These are phyloP conservation scores for Hippophae tibetana DNA, from an alignment of 306 rosid genomes.

Conservation along the genomic window DNA sequence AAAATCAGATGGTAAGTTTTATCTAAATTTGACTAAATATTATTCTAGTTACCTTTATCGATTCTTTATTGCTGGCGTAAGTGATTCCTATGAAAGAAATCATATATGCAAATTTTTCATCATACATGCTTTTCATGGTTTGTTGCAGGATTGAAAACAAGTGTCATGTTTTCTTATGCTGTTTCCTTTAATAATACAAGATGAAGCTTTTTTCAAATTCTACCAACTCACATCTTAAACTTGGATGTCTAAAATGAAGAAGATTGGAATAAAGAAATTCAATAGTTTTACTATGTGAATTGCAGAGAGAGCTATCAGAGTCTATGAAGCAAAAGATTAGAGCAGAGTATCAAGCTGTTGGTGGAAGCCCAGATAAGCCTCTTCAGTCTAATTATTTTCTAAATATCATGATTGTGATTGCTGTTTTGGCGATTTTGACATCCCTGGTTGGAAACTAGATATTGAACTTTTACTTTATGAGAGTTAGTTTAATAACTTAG, in stretches of 20 bases:
- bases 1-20: no score
- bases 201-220: conserved; percentile 66
- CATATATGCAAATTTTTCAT: conserved; percentile 35
- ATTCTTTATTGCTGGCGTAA: conserved; percentile 14
- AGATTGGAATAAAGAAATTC: conserved; percentile 70
- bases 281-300: conserved; percentile 67
- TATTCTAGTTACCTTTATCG: conserved; percentile 13
- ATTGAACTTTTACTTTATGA: neutral
- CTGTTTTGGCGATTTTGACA: conserved; percentile 74
- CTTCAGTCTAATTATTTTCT: conserved; percentile 67
- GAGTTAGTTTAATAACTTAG: no score
- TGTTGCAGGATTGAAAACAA: conserved; percentile 79
- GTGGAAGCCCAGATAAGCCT: conserved; percentile 93
- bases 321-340: conserved; percentile 81
- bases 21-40: neutral
- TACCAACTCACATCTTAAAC: conserved; percentile 43
- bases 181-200: conserved; percentile 52
- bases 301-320: conserved; percentile 83
- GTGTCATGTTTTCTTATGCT: conserved; percentile 52
- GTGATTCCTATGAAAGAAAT: conserved; percentile 6
- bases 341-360: conserved; percentile 69
- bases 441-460: conserved; percentile 61
- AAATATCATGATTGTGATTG: conserved; percentile 57
- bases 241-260: conserved; percentile 62
- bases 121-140: conserved; percentile 41